Evolutionary conservation across 2,329 filamentous ascomycete species (phyloP), one percentile per base, ranked within the genome.

Genomic region (Diplocarpon rosae): DNA sequence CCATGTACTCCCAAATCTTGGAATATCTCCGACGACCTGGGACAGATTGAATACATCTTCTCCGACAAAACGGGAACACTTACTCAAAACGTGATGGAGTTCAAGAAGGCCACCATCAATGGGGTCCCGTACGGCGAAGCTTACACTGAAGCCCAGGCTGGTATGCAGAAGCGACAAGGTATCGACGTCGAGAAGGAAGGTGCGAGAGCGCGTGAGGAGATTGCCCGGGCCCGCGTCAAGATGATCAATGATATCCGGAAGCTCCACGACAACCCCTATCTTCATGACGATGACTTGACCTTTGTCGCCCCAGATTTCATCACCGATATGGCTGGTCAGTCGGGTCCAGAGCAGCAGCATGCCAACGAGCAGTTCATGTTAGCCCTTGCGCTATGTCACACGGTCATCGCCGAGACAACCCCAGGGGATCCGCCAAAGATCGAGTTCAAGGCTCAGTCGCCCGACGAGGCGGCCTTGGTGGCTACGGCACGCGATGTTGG

Each of bases 21-120:
- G 92, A 98, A 96, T 62, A 96, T 98, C 40, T 96, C 90, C 1
- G 92, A 98, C 60, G 93, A 98, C 58, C 73, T 98, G 37, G 92
- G 92, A 11, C 92, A 98, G 66, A 95, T 98, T 51, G 92, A 96
- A 65, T 98, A 96, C 69, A 95, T 98, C 54, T 98, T 98, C 65
- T 95, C 86, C 0, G 86, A 94, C 70, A 94, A 94, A 66, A 94
- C 86, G 0, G 86, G 86, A 47, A 94, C 86, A 2, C 67, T 94
- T 52, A 94, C 86, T 0, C 86, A 93, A 59, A 94, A 94, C 62
- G 84, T 93, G 42, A 94, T 94, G 92, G 93, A 98, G 63, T 98
- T 96, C 76, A 98, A 96, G 65, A 98, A 98, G 65, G 88, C 84
- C 44, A 94, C 89, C 0, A 82, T 98, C 65, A 96, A 96, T 58